phyloP scores from a whole-genome alignment of 192 early-diverging fungal genomes.

The Coemansia sp. region DNA sequence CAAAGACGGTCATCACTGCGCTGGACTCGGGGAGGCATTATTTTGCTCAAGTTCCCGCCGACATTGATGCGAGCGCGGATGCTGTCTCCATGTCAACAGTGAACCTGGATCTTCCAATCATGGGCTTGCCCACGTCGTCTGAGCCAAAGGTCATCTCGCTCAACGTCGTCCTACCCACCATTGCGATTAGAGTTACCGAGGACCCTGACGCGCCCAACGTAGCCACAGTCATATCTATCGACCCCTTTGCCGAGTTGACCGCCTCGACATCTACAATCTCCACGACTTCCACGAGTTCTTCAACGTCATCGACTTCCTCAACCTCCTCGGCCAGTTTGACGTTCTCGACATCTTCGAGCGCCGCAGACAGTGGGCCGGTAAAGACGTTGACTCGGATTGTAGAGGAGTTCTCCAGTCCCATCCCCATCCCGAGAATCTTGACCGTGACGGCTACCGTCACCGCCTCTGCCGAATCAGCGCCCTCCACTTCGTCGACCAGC shows the following conservation, averaged over 20 bases:
- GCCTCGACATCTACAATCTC: background rate
- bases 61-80: background rate
- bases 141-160: slow-evolving; percentile 34
- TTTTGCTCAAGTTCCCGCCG: background rate
- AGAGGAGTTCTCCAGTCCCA: background rate
- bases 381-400: background rate
- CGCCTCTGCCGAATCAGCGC: background rate
- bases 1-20: background rate
- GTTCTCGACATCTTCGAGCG: background rate
- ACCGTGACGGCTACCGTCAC: slow-evolving; percentile 4
- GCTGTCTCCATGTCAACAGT: background rate
- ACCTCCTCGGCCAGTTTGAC: background rate
- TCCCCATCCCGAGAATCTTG: background rate
- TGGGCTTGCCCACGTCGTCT: slow-evolving; percentile 20
- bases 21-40: background rate
- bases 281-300: too few relatives aligned
- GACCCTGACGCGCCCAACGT: slow-evolving; percentile 5
- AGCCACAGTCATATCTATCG: slow-evolving; percentile 31
- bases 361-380: background rate
- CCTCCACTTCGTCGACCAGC: background rate
- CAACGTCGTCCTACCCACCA: slow-evolving; percentile 45
- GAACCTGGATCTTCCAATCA: background rate
- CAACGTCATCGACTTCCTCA: too few relatives aligned
- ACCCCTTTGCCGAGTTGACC: background rate
- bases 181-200: slow-evolving; percentile 38